Percentiles rank a stretch among this genome's conserved stretches.
phyloP scores from a whole-genome alignment of 352 stramenopile species.

The Phytophthora chlamydospora region DNA sequence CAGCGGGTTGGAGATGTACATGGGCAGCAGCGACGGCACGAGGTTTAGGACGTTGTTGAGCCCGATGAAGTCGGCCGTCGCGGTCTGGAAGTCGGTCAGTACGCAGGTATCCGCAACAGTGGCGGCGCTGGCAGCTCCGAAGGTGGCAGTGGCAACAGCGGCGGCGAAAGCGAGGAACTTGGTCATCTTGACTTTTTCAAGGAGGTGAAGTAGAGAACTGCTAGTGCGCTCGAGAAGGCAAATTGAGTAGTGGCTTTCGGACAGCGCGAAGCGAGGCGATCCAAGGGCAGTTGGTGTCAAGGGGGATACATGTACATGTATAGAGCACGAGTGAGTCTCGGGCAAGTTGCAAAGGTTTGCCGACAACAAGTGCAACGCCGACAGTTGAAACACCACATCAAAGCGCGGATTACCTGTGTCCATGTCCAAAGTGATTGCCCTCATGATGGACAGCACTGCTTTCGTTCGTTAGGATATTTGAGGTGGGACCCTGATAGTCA shows the following conservation, averaged over 20 bases:
- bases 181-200: slow-evolving; percentile 40
- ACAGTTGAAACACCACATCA: no score
- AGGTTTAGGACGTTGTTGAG: slow-evolving; percentile 41
- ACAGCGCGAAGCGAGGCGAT: neutral
- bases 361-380: no score
- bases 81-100: slow-evolving; percentile 29
- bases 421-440: no score
- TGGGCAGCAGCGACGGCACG: slow-evolving; percentile 29
- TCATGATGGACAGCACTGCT: no score
- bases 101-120: slow-evolving; percentile 34
- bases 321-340: slow-evolving; percentile 1
- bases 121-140: slow-evolving; percentile 22
- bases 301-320: neutral
- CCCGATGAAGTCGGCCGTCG: slow-evolving; percentile 26
- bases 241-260: slow-evolving; percentile 31
- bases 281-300: neutral
- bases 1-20: slow-evolving; percentile 39
- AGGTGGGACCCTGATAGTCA: no score
- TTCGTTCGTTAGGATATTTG: no score
- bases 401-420: no score
- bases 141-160: slow-evolving; percentile 17
- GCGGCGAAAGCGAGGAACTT: slow-evolving; percentile 45
- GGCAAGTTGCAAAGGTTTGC: no score
- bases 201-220: neutral
- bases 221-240: slow-evolving; percentile 31